Conservation (phyloP, 164 flowering plant genomes). For the Chimonanthus praecox region DNA sequence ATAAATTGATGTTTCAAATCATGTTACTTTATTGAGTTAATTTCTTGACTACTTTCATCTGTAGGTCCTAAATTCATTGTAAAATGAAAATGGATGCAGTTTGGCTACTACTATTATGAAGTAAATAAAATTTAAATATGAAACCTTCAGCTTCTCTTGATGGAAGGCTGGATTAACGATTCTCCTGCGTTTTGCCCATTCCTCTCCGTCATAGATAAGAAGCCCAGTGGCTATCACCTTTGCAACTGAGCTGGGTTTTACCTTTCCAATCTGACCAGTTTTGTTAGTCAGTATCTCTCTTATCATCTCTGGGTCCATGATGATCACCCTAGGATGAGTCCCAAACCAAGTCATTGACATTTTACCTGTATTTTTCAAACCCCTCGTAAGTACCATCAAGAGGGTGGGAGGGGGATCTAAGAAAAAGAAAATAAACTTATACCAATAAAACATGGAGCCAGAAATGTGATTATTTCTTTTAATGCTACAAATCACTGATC, state of each 20-base stretch:
- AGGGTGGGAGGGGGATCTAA: no score
- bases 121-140: conserved; percentile 11
- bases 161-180: no score
- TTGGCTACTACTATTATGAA: conserved; percentile 12
- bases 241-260: not conserved
- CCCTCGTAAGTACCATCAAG: no score
- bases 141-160: not conserved
- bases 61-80: no score
- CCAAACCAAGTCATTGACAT: conserved; percentile 9
- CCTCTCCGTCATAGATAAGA: conserved; percentile 4
- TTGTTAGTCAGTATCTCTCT: conserved; percentile 9
- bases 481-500: no score
- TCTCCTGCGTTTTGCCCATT: conserved; percentile 1
- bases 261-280: conserved; percentile 2
- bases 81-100: not conserved
- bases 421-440: no score
- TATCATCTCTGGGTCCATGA: conserved; percentile 11
- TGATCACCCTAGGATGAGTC: conserved; percentile 3
- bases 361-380: conserved; percentile 3
- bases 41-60: not conserved
- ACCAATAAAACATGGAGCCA: no score
- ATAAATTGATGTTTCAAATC: not conserved
- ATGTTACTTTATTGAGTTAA: not conserved
- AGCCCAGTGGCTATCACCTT: conserved; percentile 1
- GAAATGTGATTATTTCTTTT: no score